phyloP scores from a whole-genome alignment of 1,284 basidiomycete genomes.

The Cutaneotrichosporon cyanovorans region DNA sequence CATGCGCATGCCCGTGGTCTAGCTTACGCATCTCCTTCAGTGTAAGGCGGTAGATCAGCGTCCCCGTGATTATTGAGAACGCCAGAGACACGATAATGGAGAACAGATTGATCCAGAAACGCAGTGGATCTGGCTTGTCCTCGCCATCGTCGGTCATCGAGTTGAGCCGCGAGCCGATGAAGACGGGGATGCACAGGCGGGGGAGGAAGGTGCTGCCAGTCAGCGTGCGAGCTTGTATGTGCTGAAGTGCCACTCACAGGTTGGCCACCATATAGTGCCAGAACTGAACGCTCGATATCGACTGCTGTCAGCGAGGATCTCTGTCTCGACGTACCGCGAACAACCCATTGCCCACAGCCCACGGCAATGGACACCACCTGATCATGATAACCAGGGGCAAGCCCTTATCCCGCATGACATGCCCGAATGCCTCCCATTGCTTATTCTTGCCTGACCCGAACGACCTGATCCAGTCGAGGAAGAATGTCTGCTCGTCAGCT shows the following conservation, averaged over 20 bases:
- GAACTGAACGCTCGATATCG: slow-evolving; percentile 41
- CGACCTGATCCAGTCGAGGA: slow-evolving; percentile 34
- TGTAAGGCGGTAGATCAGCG: slow-evolving; percentile 43
- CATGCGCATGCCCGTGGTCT: slow-evolving; percentile 16
- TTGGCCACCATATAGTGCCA: slow-evolving; percentile 43
- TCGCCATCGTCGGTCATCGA: slow-evolving; percentile 30
- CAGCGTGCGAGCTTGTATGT: background rate
- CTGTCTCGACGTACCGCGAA: slow-evolving; percentile 37
- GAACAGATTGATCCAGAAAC: slow-evolving; percentile 42
- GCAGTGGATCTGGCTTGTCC: slow-evolving; percentile 26
- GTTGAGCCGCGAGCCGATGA: slow-evolving; percentile 43
- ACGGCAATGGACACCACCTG: slow-evolving; percentile 44
- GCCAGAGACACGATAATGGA: slow-evolving; percentile 30
- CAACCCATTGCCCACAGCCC: slow-evolving; percentile 43
- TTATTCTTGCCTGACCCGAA: slow-evolving; percentile 32
- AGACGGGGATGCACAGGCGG: slow-evolving; percentile 40
- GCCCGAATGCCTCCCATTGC: slow-evolving; percentile 44
- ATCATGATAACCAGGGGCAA: slow-evolving; percentile 44
- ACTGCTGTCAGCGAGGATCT: slow-evolving; percentile 19
- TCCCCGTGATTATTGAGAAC: slow-evolving; percentile 35
- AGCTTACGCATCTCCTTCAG: slow-evolving; percentile 42
- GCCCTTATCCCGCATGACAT: slow-evolving; percentile 44
- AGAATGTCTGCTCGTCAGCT: slow-evolving; percentile 33
- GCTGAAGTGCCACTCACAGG: slow-evolving; percentile 20
- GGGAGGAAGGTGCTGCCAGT: slow-evolving; percentile 30